Conservation (phyloP, 306 rosid genomes). For the Mimosa bimucronata region DNA sequence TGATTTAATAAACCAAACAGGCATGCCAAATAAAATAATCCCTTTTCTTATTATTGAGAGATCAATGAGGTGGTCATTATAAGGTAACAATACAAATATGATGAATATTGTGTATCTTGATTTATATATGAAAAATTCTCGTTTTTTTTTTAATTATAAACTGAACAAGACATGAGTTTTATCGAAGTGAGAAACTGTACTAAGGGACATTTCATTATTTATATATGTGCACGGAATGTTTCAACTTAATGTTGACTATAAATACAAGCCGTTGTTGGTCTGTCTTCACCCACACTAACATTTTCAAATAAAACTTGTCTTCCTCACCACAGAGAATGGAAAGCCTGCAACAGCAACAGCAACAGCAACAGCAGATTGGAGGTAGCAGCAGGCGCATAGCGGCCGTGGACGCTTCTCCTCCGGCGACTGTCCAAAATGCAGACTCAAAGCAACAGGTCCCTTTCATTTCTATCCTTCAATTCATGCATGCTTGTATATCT, state of each 20-base stretch:
- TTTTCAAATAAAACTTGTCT: neutral
- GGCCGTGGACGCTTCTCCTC: constrained; percentile 40
- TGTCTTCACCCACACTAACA: neutral
- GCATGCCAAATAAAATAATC: neutral
- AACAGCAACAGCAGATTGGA: constrained; percentile 20
- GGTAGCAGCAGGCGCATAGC: constrained; percentile 50
- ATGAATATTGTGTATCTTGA: neutral
- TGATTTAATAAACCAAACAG: neutral
- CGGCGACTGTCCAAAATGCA: neutral
- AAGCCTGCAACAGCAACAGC: constrained; percentile 11
- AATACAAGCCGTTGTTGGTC: neutral
- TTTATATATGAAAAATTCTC: neutral
- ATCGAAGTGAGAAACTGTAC: neutral
- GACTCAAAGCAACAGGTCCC: constrained; percentile 45
- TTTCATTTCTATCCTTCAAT: neutral
- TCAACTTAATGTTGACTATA: neutral
- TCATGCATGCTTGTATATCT: neutral
- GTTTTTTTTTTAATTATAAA: neutral
- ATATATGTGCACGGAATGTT: neutral
- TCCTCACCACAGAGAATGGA: constrained; percentile 18
- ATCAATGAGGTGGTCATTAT: neutral
- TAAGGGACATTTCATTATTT: neutral
- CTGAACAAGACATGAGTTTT: neutral
- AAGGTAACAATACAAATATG: neutral
- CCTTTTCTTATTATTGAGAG: neutral